These are phyloP conservation scores for Juglanconis juglandina DNA, from an alignment of 2,329 filamentous ascomycete species.

Conservation along the genomic window DNA sequence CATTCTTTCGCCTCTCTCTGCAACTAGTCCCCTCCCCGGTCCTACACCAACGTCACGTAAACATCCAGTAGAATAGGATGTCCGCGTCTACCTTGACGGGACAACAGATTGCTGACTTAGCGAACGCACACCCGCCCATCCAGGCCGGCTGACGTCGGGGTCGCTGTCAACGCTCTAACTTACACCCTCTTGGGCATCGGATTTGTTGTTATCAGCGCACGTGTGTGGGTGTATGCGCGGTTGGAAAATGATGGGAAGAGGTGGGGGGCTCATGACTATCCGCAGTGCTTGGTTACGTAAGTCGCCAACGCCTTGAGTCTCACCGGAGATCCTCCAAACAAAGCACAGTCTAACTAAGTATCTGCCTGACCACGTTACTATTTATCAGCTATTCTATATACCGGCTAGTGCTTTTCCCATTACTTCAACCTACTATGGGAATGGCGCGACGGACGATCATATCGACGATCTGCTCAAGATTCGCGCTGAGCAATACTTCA, in stretches of 20 bases:
- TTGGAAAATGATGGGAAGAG: not conserved
- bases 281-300: not conserved
- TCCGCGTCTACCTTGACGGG: not conserved
- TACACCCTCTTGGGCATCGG: not conserved
- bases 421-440: not conserved
- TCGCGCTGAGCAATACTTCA: not conserved
- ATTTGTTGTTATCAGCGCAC: not conserved
- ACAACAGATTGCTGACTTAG: not conserved
- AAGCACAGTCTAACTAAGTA: no score
- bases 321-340: no score
- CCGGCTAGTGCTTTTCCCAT: not conserved
- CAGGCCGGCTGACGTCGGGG: not conserved
- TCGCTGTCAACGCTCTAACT: not conserved
- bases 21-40: no score
- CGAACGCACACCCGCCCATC: not conserved
- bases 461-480: not conserved
- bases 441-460: not conserved
- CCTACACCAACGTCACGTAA: no score
- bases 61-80: not conserved
- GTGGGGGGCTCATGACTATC: not conserved
- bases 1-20: no score
- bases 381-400: not conserved
- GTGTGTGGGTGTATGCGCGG: not conserved
- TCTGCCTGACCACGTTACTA: no score
- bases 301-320: not conserved